Evolutionary conservation across 2,329 filamentous ascomycete species (phyloP), one percentile per base, ranked within the genome.

Genomic region (Ascochyta rabiei): DNA sequence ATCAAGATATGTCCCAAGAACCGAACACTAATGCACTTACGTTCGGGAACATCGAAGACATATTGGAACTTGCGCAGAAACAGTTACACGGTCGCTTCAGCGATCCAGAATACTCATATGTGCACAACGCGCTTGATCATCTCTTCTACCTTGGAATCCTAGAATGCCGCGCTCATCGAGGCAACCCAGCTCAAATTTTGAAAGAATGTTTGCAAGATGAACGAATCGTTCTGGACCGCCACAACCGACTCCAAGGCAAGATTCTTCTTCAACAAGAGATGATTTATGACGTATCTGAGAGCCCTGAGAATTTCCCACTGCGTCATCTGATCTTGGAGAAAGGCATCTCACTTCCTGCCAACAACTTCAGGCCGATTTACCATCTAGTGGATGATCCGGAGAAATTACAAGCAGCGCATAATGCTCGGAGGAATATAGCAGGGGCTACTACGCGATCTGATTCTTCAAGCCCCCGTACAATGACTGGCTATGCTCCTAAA

Each of bases 331-430:
- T 24, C 12, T 18, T 48, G 3, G 7, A 7, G 4, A 9, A 39
- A 9, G 30, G 26, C 8, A 24, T 44, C 1, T 18, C 16, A 4
- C 23, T 49, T n/a, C 40, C 45, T 0, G 13, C 7, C 3, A 23
- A 19, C 19, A 6, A 8, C 4, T n/a, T 49, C 15, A 10, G 21
- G 33, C 55, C 56, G 9, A 51, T 64, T 18, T 58, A 53, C 16
- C 53, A 60, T 24, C 2, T 48, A 13, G 15, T 30, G 2, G 34
- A 42, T 13, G 28, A 46, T 18, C 33, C 19, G 37, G 21, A 44
- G 24, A 24, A 46, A 6, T 4, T 21, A 2, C 35, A 38, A 23
- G 16, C 8, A 38, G 35, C 35, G 5, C 18, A 16, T 3, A 3
- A 23, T 12, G 18, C 18, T 23, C 18, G 35, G 15, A 9, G 26